phyloP scores from a whole-genome alignment of 768 basidiomycete genomes.

The Amanita molliuscula region DNA sequence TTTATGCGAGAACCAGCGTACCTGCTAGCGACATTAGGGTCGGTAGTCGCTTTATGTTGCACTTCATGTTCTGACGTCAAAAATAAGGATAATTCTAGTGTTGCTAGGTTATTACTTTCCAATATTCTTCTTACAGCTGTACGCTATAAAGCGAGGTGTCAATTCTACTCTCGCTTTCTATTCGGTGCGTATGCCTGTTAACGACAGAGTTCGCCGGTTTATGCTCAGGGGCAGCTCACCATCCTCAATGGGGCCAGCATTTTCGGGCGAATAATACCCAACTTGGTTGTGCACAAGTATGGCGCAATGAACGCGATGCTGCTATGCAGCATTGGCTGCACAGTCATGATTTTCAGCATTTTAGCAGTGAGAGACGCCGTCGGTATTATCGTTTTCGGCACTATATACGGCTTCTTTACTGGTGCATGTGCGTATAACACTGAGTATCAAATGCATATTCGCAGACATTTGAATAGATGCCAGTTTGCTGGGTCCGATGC shows the following conservation, averaged over 20 bases:
- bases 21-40: slow-evolving; percentile 31
- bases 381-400: slow-evolving; percentile 27
- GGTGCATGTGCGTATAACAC: slow-evolving; percentile 29
- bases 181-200: slow-evolving; percentile 22
- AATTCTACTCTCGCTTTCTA: slow-evolving; percentile 43
- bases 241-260: slow-evolving; percentile 41
- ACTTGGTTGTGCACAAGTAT: slow-evolving; percentile 25
- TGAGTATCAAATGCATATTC: slow-evolving; percentile 4
- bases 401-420: slow-evolving; percentile 37
- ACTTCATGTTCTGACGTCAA: background rate
- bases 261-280: slow-evolving; percentile 36
- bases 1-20: slow-evolving; percentile 38
- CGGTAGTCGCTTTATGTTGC: background rate
- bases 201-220: background rate
- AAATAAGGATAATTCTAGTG: slow-evolving; percentile 21
- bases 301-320: slow-evolving; percentile 34
- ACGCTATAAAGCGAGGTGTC: slow-evolving; percentile 37
- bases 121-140: slow-evolving; percentile 47
- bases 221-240: slow-evolving; percentile 24
- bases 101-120: slow-evolving; percentile 36
- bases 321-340: slow-evolving; percentile 18
- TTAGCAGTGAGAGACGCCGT: slow-evolving; percentile 25
- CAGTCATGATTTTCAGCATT: slow-evolving; percentile 31
- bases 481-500: slow-evolving; percentile 32
- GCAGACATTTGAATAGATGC: slow-evolving; percentile 18